Evolutionary conservation across 768 basidiomycete genomes (phyloP).

Genomic region (Suillus subalutaceus): DNA sequence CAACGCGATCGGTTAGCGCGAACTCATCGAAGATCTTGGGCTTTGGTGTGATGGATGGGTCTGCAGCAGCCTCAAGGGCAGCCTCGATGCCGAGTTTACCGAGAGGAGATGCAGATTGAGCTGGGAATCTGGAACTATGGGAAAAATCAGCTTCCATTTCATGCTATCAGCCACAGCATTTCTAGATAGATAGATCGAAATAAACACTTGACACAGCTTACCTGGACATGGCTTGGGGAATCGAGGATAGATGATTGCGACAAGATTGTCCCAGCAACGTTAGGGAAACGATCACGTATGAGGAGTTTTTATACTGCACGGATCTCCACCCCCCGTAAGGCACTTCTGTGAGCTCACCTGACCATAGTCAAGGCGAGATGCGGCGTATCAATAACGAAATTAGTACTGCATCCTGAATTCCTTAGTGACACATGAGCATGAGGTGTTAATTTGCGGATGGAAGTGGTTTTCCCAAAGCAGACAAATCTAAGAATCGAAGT

Average conservation of each 20-base stretch:
- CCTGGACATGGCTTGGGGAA: neutral
- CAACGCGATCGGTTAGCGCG: constrained; percentile 57
- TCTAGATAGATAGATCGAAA: neutral
- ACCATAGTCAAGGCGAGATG: neutral
- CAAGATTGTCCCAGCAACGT: neutral
- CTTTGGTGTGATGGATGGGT: constrained; percentile 36
- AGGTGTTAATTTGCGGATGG: neutral
- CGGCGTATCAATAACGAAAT: neutral
- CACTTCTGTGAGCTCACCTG: neutral
- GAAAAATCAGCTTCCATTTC: neutral
- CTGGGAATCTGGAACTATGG: constrained; percentile 20
- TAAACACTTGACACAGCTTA: neutral
- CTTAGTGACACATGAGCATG: constrained; percentile 3
- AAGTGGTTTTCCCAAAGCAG: neutral
- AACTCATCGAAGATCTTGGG: constrained; percentile 65
- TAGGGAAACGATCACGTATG: neutral
- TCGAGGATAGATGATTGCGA: neutral
- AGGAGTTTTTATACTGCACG: neutral
- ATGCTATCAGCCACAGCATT: neutral
- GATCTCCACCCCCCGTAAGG: neutral
- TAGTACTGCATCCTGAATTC: neutral
- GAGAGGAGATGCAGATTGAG: constrained; percentile 53
- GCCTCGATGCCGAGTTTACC: constrained; percentile 67
- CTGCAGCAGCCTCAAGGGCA: constrained; percentile 47
- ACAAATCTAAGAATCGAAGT: neutral